Evolutionary conservation across 2,329 filamentous ascomycete species (phyloP).

Genomic region (Fusarium sulawesiense): DNA sequence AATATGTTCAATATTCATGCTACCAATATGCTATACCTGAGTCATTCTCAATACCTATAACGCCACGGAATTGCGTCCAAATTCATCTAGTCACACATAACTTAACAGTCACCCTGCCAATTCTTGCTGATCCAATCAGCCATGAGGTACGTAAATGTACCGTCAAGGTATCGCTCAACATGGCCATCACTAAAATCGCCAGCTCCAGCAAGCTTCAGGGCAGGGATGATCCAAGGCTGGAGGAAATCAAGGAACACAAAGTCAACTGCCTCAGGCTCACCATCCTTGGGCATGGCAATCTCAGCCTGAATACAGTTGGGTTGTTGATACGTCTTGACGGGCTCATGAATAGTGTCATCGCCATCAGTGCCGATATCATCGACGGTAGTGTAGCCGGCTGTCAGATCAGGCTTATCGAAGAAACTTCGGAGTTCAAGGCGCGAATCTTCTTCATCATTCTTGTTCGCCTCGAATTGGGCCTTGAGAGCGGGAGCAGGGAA

Average conservation of each 20-base stretch:
- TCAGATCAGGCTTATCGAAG: slow-evolving; percentile 57
- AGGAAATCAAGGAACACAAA: slow-evolving; percentile 94
- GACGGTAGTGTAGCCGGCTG: slow-evolving; percentile 84
- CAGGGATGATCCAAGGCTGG: slow-evolving; percentile 81
- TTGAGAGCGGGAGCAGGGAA: slow-evolving; percentile 40
- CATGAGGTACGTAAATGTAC: slow-evolving; percentile 67
- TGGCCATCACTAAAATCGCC: slow-evolving; percentile 59
- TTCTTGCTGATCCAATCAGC: slow-evolving; percentile 68
- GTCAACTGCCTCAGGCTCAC: slow-evolving; percentile 79
- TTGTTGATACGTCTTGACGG: slow-evolving; percentile 78
- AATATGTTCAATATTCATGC: background rate
- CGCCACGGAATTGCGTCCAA: slow-evolving; percentile 10
- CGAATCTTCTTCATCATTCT: slow-evolving; percentile 40
- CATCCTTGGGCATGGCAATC: slow-evolving; percentile 68
- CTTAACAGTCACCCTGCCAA: slow-evolving; percentile 64
- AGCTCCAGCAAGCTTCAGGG: slow-evolving; percentile 71
- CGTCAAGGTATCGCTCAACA: slow-evolving; percentile 64
- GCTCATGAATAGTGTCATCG: slow-evolving; percentile 87
- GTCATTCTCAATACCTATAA: slow-evolving; percentile 12
- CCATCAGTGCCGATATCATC: slow-evolving; percentile 87
- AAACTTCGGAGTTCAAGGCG: slow-evolving; percentile 50
- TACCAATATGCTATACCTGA: background rate
- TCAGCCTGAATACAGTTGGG: slow-evolving; percentile 86
- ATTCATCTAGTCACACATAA: slow-evolving; percentile 1
- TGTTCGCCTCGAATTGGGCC: slow-evolving; percentile 24